Conservation (phyloP, 176 grass and related monocot genomes). For the Saccharum officinarum region DNA sequence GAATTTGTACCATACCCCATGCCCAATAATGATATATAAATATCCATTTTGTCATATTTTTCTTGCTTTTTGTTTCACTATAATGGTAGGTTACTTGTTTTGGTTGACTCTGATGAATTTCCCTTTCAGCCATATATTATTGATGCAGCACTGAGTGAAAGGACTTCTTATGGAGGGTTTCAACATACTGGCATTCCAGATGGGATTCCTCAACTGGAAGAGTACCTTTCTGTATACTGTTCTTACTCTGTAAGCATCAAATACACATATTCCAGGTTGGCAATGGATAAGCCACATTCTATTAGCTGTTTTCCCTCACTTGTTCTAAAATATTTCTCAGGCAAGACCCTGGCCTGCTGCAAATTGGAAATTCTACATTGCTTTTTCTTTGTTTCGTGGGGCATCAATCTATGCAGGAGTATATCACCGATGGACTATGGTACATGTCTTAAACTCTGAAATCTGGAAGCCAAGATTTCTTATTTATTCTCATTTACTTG, state of each 20-base stretch:
- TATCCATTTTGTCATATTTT: neutral
- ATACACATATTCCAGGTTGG: neutral
- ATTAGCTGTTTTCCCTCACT: neutral
- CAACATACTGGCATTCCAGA: constrained; percentile 65
- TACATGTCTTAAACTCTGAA: constrained; percentile 42
- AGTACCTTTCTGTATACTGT: constrained; percentile 87
- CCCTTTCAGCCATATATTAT: constrained; percentile 69
- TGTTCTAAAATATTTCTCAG: constrained; percentile 44
- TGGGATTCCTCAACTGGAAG: constrained; percentile 81
- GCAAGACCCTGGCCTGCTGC: constrained; percentile 77
- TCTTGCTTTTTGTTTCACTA: constrained; percentile 8
- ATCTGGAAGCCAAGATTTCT: constrained; percentile 9
- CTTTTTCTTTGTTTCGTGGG: constrained; percentile 89
- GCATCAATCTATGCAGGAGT: constrained; percentile 92
- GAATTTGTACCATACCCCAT: neutral
- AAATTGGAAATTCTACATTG: constrained; percentile 90
- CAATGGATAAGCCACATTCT: neutral
- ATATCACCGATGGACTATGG: constrained; percentile 96
- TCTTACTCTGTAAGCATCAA: constrained; percentile 61
- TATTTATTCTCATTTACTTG: constrained; percentile 44
- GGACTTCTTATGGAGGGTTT: constrained; percentile 68
- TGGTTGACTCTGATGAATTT: constrained; percentile 8
- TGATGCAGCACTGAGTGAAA: constrained; percentile 36
- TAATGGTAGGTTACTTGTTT: neutral
- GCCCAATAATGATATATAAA: neutral